Conservation (phyloP, 2,329 filamentous ascomycete species). For the Aspergillus tamarii region DNA sequence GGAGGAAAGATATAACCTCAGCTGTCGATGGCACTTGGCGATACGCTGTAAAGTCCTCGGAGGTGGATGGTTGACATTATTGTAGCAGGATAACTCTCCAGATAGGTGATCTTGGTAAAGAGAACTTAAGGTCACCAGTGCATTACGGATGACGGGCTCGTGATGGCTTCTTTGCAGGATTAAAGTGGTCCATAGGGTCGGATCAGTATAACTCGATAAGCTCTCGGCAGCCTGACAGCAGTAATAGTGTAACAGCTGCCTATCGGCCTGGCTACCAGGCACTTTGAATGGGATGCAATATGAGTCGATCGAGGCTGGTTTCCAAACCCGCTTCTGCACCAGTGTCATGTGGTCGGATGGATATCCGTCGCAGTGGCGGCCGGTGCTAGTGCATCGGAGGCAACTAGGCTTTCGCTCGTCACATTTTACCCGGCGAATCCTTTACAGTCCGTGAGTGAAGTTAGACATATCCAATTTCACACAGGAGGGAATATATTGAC, state of each 20-base stretch:
- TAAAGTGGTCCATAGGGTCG: slow-evolving; percentile 23
- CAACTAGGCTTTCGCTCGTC: slow-evolving; percentile 30
- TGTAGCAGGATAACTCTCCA: neutral
- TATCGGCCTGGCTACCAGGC: slow-evolving; percentile 27
- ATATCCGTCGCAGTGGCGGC: slow-evolving; percentile 29
- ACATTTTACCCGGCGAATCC: slow-evolving; percentile 30
- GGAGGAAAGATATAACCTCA: slow-evolving; percentile 23
- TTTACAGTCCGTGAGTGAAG: slow-evolving; percentile 8
- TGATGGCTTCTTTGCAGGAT: slow-evolving; percentile 26
- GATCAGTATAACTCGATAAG: slow-evolving; percentile 23
- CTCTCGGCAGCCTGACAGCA: slow-evolving; percentile 21
- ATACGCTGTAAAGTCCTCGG: slow-evolving; percentile 18
- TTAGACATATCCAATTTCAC: neutral
- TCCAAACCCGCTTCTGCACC: neutral
- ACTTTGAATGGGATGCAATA: slow-evolving; percentile 30
- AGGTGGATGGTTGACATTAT: neutral
- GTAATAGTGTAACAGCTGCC: slow-evolving; percentile 29
- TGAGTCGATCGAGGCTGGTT: slow-evolving; percentile 12
- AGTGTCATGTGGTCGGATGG: neutral
- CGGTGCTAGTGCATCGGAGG: slow-evolving; percentile 25
- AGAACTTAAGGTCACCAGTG: slow-evolving; percentile 24
- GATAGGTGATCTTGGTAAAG: slow-evolving; percentile 21
- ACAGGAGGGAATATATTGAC: neutral
- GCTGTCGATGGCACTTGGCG: slow-evolving; percentile 29
- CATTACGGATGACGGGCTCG: slow-evolving; percentile 27